These are phyloP conservation scores for Actinomortierella ambigua DNA, from an alignment of 371 early-diverging fungal species.

Conservation along the genomic window DNA sequence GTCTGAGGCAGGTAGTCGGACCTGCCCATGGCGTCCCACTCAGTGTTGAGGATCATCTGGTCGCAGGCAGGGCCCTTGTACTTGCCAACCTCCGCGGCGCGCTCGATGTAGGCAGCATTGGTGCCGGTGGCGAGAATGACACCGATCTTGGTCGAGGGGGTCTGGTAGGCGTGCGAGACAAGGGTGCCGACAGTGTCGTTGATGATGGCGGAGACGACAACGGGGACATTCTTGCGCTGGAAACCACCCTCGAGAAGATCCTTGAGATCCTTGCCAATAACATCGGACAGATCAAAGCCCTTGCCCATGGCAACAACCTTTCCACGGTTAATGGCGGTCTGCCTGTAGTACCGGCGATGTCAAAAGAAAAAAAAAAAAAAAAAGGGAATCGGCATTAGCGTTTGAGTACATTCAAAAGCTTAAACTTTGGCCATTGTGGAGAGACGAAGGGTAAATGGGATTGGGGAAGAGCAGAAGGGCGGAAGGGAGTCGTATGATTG, in stretches of 20 bases:
- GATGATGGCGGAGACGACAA: slow-evolving; percentile 83
- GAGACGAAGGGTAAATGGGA: background rate
- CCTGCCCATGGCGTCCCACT: slow-evolving; percentile 81
- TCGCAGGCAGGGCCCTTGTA: slow-evolving; percentile 48
- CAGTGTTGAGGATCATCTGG: slow-evolving; percentile 90
- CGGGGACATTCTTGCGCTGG: slow-evolving; percentile 67
- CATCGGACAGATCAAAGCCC: slow-evolving; percentile 80
- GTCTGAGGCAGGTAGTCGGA: slow-evolving; percentile 84
- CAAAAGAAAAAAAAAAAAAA: background rate
- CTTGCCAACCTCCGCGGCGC: slow-evolving; percentile 73
- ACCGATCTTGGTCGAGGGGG: slow-evolving; percentile 84
- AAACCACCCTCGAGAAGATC: slow-evolving; percentile 80
- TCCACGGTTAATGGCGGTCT: slow-evolving; percentile 78
- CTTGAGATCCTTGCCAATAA: slow-evolving; percentile 83
- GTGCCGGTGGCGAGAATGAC: slow-evolving; percentile 95
- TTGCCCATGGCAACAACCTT: slow-evolving; percentile 89
- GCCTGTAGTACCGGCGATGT: too few relatives aligned
- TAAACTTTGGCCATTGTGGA: background rate
- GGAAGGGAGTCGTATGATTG: background rate
- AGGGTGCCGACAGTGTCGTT: slow-evolving; percentile 96
- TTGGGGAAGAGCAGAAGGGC: background rate
- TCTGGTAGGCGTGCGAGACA: slow-evolving; percentile 85
- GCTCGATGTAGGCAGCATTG: slow-evolving; percentile 91
- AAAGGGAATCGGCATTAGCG: background rate
- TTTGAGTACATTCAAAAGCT: background rate